Conservation (phyloP, 176 grass and related monocot genomes). For the Carex parvula region DNA sequence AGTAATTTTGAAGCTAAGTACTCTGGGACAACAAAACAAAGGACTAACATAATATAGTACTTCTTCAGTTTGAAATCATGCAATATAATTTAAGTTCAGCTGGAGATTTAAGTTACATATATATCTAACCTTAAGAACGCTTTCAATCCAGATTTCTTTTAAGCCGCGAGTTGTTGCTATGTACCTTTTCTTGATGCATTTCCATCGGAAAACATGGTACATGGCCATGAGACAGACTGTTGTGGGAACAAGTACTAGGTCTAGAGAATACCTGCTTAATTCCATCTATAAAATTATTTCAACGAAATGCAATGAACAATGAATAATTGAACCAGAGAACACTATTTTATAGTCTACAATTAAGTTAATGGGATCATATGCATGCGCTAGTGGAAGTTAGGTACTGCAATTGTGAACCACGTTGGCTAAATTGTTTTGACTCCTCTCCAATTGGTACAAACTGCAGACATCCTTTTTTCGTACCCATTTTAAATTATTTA, state of each 20-base stretch:
- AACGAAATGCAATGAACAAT: neutral
- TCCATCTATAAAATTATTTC: conserved; percentile 5
- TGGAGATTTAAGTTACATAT: neutral
- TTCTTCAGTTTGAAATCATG: neutral
- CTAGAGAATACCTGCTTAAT: conserved; percentile 32
- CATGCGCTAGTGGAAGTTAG: conserved; percentile 5
- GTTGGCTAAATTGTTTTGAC: neutral
- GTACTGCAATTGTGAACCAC: neutral
- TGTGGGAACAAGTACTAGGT: conserved; percentile 36
- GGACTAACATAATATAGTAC: neutral
- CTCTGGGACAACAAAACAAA: neutral
- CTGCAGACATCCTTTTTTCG: neutral
- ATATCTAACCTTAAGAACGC: conserved; percentile 31
- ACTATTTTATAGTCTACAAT: neutral
- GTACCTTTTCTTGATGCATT: conserved; percentile 18
- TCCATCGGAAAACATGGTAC: conserved; percentile 39
- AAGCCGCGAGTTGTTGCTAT: neutral
- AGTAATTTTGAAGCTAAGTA: neutral
- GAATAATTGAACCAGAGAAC: neutral
- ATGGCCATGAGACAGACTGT: conserved; percentile 33
- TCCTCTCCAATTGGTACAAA: neutral
- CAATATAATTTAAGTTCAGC: neutral
- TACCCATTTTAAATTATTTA: neutral
- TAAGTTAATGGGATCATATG: conserved; percentile 5
- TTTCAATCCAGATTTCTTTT: conserved; percentile 29